These are phyloP conservation scores for Neofusicoccum umdonicola DNA, from an alignment of 2,329 filamentous ascomycete genomes.

Conservation along the genomic window DNA sequence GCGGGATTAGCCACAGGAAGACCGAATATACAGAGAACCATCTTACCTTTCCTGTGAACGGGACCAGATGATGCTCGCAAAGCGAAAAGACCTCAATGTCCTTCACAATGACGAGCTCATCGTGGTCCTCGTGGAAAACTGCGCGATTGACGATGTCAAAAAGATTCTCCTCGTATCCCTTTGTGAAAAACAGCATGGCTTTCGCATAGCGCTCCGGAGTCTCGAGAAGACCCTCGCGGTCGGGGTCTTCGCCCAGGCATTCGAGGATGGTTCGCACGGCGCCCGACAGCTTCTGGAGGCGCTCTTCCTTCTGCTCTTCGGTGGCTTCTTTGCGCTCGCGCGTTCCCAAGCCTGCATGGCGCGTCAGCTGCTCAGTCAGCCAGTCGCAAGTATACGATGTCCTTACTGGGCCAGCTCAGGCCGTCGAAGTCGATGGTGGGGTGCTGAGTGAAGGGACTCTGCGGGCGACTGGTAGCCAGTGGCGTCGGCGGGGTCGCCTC, in stretches of 20 bases:
- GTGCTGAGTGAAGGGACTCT: slow-evolving; percentile 50
- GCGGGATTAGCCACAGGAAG: slow-evolving; percentile 17
- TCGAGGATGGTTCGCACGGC: slow-evolving; percentile 64
- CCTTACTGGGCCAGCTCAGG: slow-evolving; percentile 55
- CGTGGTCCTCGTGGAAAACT: slow-evolving; percentile 94
- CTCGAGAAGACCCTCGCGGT: slow-evolving; percentile 61
- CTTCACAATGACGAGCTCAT: slow-evolving; percentile 96
- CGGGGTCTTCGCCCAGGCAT: slow-evolving; percentile 64
- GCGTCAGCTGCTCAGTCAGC: neutral
- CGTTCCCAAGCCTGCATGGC: slow-evolving; percentile 58
- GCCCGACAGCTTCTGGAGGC: slow-evolving; percentile 60
- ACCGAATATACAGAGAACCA: neutral
- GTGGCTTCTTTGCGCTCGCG: slow-evolving; percentile 59
- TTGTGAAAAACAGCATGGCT: slow-evolving; percentile 92
- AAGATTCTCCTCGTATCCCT: slow-evolving; percentile 94
- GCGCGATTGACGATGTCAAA: slow-evolving; percentile 88
- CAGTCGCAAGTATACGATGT: neutral
- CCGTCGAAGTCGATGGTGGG: slow-evolving; percentile 56
- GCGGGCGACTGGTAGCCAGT: slow-evolving; percentile 51
- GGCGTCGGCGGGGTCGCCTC: slow-evolving; percentile 49
- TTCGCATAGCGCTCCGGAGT: slow-evolving; percentile 88
- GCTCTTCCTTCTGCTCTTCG: slow-evolving; percentile 56
- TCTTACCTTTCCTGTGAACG: slow-evolving; percentile 86
- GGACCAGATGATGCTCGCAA: slow-evolving; percentile 96
- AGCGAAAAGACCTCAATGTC: slow-evolving; percentile 94